Percentiles rank a stretch among this genome's conserved stretches.
Conservation (phyloP, 2,329 filamentous ascomycete species). For the Fusarium chaquense region DNA sequence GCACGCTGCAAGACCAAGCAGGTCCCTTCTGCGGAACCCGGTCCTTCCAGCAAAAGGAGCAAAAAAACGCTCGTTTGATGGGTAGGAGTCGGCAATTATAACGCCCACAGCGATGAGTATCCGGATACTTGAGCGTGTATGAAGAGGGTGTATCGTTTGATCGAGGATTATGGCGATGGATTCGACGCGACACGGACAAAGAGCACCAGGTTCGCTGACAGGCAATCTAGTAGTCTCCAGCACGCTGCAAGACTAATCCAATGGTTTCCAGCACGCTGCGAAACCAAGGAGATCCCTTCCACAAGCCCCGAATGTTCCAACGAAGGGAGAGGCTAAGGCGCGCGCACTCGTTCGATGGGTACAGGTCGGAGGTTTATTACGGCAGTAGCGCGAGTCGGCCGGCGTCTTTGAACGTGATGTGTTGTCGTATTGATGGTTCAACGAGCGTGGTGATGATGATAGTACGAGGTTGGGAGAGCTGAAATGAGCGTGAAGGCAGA, state of each 20-base stretch:
- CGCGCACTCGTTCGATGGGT: conserved; percentile 9
- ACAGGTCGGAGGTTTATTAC: conserved; percentile 14
- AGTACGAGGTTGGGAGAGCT: background rate
- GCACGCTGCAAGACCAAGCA: conserved; percentile 20
- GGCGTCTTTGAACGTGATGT: background rate
- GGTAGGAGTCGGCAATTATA: conserved; percentile 34
- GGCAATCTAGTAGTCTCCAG: conserved; percentile 2
- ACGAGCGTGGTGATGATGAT: background rate
- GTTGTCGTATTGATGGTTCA: background rate
- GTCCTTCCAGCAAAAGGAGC: conserved; percentile 25
- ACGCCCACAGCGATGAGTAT: conserved; percentile 10
- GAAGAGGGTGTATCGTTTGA: background rate
- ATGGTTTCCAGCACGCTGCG: conserved; percentile 7
- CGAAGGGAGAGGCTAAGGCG: background rate
- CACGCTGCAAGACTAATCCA: conserved; percentile 7
- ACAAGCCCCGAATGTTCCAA: conserved; percentile 20
- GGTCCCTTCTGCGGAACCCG: conserved; percentile 21
- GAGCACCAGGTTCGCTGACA: conserved; percentile 12
- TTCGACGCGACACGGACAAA: background rate
- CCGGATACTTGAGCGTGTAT: conserved; percentile 2
- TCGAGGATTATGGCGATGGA: background rate
- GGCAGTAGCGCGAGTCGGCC: conserved; percentile 19
- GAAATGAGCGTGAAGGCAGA: background rate
- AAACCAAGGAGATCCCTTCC: conserved; percentile 8
- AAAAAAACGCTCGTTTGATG: conserved; percentile 7